Conservation (phyloP, 2,329 filamentous ascomycete species). For the Alternaria sp. region DNA sequence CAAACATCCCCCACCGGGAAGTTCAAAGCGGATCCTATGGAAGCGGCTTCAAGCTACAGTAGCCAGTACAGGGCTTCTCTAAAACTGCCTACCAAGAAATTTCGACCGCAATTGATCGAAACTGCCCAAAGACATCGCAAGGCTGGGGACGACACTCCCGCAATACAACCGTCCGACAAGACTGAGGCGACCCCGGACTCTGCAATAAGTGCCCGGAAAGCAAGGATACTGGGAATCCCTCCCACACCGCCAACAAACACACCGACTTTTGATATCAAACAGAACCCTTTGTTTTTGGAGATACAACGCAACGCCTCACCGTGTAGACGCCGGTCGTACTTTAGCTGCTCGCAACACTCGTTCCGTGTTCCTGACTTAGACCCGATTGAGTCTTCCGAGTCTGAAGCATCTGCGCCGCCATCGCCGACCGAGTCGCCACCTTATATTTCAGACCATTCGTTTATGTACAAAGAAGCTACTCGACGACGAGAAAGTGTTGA, state of each 20-base stretch:
- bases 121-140: constrained; percentile 75
- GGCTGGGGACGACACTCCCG: constrained; percentile 68
- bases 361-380: constrained; percentile 68
- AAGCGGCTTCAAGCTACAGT: constrained; percentile 33
- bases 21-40: constrained; percentile 40
- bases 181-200: constrained; percentile 70
- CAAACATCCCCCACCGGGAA: constrained; percentile 27
- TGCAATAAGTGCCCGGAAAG: constrained; percentile 30
- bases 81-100: constrained; percentile 53
- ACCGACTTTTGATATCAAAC: constrained; percentile 36
- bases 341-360: constrained; percentile 57
- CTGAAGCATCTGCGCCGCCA: constrained; percentile 56
- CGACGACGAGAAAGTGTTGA: constrained; percentile 72
- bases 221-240: constrained; percentile 53
- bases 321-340: constrained; percentile 41
- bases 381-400: constrained; percentile 67
- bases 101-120: constrained; percentile 82
- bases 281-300: constrained; percentile 45
- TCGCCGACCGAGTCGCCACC: constrained; percentile 57
- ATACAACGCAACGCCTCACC: constrained; percentile 45
- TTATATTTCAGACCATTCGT: constrained; percentile 56
- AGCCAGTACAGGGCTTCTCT: constrained; percentile 30
- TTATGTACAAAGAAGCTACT: constrained; percentile 59
- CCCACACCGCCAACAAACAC: constrained; percentile 57
- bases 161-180: constrained; percentile 70